Evolutionary conservation across 352 stramenopile genomes (phyloP).

Genomic region (Phytophthora citricola): DNA sequence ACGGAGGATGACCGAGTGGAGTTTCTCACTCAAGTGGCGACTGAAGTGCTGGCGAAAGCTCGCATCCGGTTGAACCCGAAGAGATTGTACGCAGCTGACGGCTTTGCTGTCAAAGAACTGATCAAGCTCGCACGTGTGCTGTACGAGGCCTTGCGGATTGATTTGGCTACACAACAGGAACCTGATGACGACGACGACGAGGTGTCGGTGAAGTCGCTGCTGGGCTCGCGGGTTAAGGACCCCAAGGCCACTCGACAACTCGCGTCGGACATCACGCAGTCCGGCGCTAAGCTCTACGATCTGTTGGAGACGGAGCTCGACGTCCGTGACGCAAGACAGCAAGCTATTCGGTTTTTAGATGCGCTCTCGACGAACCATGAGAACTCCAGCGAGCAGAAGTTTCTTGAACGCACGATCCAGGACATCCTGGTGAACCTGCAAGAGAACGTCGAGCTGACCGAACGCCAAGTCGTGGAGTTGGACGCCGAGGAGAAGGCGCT

Average conservation of each 20-base stretch:
- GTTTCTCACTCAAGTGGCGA: constrained; percentile 91
- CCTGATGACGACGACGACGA: constrained; percentile 78
- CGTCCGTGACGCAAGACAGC: constrained; percentile 77
- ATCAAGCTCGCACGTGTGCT: constrained; percentile 95
- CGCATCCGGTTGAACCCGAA: constrained; percentile 95
- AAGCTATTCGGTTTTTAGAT: constrained; percentile 95
- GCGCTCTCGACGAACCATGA: constrained; percentile 87
- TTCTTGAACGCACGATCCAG: constrained; percentile 87
- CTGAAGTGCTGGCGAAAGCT: constrained; percentile 89
- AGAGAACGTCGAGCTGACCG: constrained; percentile 89
- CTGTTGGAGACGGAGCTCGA: constrained; percentile 93
- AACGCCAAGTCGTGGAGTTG: constrained; percentile 91
- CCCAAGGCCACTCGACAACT: constrained; percentile 92
- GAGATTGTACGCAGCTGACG: constrained; percentile 96
- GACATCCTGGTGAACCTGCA: constrained; percentile 75
- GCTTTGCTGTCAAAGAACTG: constrained; percentile 93
- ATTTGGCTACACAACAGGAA: constrained; percentile 57
- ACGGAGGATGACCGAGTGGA: constrained; percentile 95
- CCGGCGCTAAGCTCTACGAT: constrained; percentile 92
- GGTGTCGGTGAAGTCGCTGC: constrained; percentile 70
- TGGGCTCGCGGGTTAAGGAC: constrained; percentile 85
- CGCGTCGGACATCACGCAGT: constrained; percentile 94
- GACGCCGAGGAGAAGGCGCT: constrained; percentile 94
- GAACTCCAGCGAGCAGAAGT: constrained; percentile 86
- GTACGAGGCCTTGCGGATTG: constrained; percentile 88